Conservation (phyloP, 805 yeast species). For the Nakazawaea peltata region DNA sequence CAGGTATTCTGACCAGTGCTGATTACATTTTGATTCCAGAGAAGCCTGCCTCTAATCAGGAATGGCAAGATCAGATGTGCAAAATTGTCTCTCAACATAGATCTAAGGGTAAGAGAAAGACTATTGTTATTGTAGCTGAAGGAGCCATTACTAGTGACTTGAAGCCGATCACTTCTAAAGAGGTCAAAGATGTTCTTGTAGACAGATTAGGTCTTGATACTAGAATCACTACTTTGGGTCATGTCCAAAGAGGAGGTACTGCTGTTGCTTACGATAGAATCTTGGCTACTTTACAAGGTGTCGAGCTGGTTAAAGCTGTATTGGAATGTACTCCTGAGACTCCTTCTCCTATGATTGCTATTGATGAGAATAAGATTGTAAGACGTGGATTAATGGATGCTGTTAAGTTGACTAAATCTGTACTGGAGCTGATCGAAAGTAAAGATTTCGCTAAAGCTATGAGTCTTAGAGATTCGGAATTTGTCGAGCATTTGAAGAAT, state of each 20-base stretch:
- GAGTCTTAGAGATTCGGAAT: slow-evolving; percentile 62
- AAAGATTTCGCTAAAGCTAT: slow-evolving; percentile 68
- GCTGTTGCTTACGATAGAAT: slow-evolving; percentile 70
- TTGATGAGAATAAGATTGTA: slow-evolving; percentile 62
- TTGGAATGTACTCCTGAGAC: slow-evolving; percentile 58
- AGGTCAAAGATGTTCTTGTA: slow-evolving; percentile 59
- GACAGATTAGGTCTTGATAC: slow-evolving; percentile 66
- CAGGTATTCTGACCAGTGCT: slow-evolving; percentile 75
- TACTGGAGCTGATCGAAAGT: slow-evolving; percentile 57
- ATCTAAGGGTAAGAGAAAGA: slow-evolving; percentile 64
- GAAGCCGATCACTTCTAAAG: slow-evolving; percentile 56
- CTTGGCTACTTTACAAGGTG: slow-evolving; percentile 74
- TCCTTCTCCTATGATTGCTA: slow-evolving; percentile 77
- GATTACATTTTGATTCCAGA: slow-evolving; percentile 79
- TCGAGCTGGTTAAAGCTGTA: slow-evolving; percentile 72
- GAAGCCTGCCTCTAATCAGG: slow-evolving; percentile 53
- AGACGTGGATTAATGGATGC: slow-evolving; percentile 67
- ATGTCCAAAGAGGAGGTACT: slow-evolving; percentile 78
- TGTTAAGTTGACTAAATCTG: slow-evolving; percentile 61
- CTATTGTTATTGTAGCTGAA: slow-evolving; percentile 76
- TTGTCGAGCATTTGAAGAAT: slow-evolving; percentile 54
- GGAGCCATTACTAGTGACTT: slow-evolving; percentile 71
- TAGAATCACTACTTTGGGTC: slow-evolving; percentile 70
- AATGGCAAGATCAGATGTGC: slow-evolving; percentile 65
- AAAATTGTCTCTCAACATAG: slow-evolving; percentile 59